Percentiles rank a stretch among this genome's conserved stretches.
Conservation (phyloP, 2,329 filamentous ascomycete genomes). For the Hyphodiscus sp. region DNA sequence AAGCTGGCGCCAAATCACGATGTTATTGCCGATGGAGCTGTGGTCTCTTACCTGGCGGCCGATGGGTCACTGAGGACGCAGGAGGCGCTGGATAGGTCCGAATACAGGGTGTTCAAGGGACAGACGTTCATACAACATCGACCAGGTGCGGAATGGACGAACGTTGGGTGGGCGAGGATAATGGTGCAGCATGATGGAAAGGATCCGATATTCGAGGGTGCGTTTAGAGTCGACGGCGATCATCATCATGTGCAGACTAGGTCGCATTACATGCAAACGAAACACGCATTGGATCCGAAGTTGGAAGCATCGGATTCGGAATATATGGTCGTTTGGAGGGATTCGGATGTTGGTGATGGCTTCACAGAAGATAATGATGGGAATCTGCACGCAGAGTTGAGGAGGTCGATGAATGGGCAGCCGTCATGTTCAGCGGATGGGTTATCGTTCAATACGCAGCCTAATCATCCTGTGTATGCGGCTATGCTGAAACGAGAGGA, state of each 20-base stretch:
- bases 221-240: slow-evolving; percentile 73
- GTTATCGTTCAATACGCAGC: slow-evolving; percentile 72
- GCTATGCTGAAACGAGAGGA: slow-evolving; percentile 40
- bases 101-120: slow-evolving; percentile 82
- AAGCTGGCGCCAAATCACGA: slow-evolving; percentile 86
- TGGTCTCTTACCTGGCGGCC: slow-evolving; percentile 62
- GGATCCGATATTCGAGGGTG: slow-evolving; percentile 80
- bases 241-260: slow-evolving; percentile 81
- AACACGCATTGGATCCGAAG: slow-evolving; percentile 63
- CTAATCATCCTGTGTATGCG: slow-evolving; percentile 61
- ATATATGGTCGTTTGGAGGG: slow-evolving; percentile 85
- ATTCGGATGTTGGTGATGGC: slow-evolving; percentile 65
- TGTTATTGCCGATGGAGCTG: slow-evolving; percentile 70
- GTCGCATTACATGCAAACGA: slow-evolving; percentile 66
- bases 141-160: slow-evolving; percentile 61
- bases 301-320: slow-evolving; percentile 49
- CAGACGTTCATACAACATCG: slow-evolving; percentile 62
- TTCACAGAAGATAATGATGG: slow-evolving; percentile 35
- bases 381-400: slow-evolving; percentile 40
- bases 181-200: slow-evolving; percentile 70
- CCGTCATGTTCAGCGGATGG: slow-evolving; percentile 65
- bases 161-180: slow-evolving; percentile 82
- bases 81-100: slow-evolving; percentile 65
- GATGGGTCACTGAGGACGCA: slow-evolving; percentile 62
- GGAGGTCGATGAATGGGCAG: slow-evolving; percentile 25